Conservation (phyloP, 2,329 filamentous ascomycete species). For the Neonectria magnoliae region DNA sequence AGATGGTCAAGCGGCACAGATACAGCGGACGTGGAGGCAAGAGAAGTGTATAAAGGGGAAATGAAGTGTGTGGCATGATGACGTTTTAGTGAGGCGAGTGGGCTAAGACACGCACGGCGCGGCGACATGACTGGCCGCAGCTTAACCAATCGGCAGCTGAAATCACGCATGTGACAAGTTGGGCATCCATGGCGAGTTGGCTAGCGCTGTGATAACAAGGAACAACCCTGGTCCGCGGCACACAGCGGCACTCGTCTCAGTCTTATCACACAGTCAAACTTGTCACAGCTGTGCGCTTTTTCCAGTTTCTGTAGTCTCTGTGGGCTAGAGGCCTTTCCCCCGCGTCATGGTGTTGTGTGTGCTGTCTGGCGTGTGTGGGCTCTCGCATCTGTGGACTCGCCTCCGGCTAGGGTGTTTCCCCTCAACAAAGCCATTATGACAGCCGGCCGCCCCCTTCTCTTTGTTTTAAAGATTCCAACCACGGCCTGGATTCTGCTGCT, state of each 20-base stretch:
- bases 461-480: background rate
- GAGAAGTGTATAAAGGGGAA: background rate
- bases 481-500: background rate
- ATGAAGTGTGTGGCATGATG: background rate
- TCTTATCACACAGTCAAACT: background rate
- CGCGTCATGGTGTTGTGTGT: background rate
- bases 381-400: constrained; percentile 3
- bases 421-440: background rate
- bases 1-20: background rate
- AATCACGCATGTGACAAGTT: constrained; percentile 4
- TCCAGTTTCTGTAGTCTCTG: no score
- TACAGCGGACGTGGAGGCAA: background rate
- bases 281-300: constrained; percentile 16
- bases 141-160: constrained; percentile 2
- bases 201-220: background rate
- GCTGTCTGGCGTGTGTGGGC: background rate
- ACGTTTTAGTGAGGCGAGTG: background rate
- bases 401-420: background rate
- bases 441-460: background rate
- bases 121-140: background rate
- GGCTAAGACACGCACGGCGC: background rate
- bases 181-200: background rate
- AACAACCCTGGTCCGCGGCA: background rate
- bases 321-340: background rate
- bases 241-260: background rate